These are phyloP conservation scores for Cordyceps farinosa DNA, from an alignment of 2,329 filamentous ascomycete genomes.

Conservation along the genomic window DNA sequence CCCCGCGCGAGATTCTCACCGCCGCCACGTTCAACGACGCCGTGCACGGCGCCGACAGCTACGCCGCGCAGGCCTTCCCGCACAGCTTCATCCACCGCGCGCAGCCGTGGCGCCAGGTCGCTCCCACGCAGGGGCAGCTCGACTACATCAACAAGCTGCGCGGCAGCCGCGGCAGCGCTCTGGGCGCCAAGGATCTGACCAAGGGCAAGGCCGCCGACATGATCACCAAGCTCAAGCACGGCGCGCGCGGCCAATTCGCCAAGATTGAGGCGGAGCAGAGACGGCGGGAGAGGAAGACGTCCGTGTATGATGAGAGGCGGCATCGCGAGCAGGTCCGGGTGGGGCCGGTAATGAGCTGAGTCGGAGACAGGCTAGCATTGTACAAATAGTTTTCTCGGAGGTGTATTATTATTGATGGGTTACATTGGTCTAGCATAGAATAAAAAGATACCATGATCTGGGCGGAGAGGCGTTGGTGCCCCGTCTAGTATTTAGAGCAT, in stretches of 20 bases:
- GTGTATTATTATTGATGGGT: background rate
- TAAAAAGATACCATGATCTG: background rate
- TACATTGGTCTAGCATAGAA: background rate
- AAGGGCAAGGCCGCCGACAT: constrained; percentile 84
- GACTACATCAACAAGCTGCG: constrained; percentile 66
- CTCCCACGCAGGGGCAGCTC: constrained; percentile 64
- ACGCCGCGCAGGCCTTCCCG: constrained; percentile 64
- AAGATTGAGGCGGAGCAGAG: constrained; percentile 51
- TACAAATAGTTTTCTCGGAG: background rate
- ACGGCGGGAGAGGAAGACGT: constrained; percentile 39
- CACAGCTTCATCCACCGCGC: constrained; percentile 61
- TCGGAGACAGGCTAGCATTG: background rate
- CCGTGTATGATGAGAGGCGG: constrained; percentile 38
- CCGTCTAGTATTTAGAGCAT: constrained; percentile 1
- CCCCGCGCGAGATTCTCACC: constrained; percentile 64
- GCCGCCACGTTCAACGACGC: constrained; percentile 67
- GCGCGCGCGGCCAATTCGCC: constrained; percentile 63
- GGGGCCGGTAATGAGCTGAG: constrained; percentile 44
- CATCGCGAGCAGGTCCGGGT: constrained; percentile 52
- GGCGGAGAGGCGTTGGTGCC: background rate
- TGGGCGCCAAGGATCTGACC: constrained; percentile 57
- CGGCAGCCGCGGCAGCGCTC: constrained; percentile 46
- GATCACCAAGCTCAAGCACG: constrained; percentile 89
- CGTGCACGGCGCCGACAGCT: constrained; percentile 82
- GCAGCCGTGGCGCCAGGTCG: constrained; percentile 65